Evolutionary conservation across 1,139 yeast species (phyloP), one percentile per base, ranked within the genome.

Genomic region (Kodamaea ohmeri): DNA sequence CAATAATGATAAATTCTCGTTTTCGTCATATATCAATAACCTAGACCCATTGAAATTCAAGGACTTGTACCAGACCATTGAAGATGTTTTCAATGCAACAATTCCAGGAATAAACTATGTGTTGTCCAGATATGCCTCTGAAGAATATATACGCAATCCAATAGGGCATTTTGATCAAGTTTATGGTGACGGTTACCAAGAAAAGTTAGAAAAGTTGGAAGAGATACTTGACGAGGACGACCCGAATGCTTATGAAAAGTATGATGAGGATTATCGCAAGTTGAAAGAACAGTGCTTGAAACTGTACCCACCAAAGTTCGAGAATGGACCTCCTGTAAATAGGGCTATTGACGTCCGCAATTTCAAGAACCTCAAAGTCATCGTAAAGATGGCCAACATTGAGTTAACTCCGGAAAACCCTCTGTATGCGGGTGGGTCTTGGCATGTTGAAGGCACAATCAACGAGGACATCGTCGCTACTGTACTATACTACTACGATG

Each of bases 381-480:
- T 69, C 36, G 67, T 62, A 12, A 69, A 69, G 46, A 39, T 69
- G 42, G 71, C 74, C 17, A 62, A 65, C 43, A 71, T 71, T 39
- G 67, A 65, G 36, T 54, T 69, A 36, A 67, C 71, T 2, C 74
- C 76, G 0, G 70, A 67, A 31, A 58, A 58, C 14, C 71, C 73
- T 8, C 40, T 32, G 2, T 71, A 70, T 38, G 37, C 48, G 1
- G 76, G 76, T 4, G 75, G 76, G 0, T 45, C 67, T 3, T 70
- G 76, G 76, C 76, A 71, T 39, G 61, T 69, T 0, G 76, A 71
- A 46, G 76, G 75, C 1, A 57, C 66, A 3, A 55, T 60, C 31
- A 63, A 63, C 42, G 76, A 71, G 48, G 67, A 65, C 44, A 70
- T 71, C 34, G 62, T 70, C 2, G 73, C 72, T 2, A 67, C 74